Percentiles rank a stretch among this genome's conserved stretches.
These are phyloP conservation scores for Leccinum arenicola DNA, from an alignment of 768 basidiomycete genomes.

Conservation along the genomic window DNA sequence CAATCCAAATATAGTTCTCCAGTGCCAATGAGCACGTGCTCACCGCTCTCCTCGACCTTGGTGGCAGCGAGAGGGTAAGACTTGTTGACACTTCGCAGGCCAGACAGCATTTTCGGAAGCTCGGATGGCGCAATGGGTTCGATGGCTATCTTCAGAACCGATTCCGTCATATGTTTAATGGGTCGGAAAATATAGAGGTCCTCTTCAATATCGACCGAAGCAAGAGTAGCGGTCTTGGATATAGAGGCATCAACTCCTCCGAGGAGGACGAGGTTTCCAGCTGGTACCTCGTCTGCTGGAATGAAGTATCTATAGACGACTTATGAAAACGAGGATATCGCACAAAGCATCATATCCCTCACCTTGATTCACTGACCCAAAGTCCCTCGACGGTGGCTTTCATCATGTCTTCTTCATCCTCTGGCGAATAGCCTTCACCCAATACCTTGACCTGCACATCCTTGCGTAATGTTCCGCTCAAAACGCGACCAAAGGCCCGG, in stretches of 20 bases:
- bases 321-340: neutral
- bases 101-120: slow-evolving; percentile 97
- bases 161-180: slow-evolving; percentile 94
- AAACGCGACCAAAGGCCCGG: slow-evolving; percentile 90
- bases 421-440: slow-evolving; percentile 97
- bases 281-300: slow-evolving; percentile 81
- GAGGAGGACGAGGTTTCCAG: slow-evolving; percentile 91
- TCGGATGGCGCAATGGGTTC: slow-evolving; percentile 98
- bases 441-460: slow-evolving; percentile 91
- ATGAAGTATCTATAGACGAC: slow-evolving; percentile 71
- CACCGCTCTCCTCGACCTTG: slow-evolving; percentile 97
- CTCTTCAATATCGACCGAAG: slow-evolving; percentile 67
- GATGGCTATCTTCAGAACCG: slow-evolving; percentile 96
- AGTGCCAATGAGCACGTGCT: slow-evolving; percentile 95
- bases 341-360: slow-evolving; percentile 15
- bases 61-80: slow-evolving; percentile 93
- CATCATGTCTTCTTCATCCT: slow-evolving; percentile 99
- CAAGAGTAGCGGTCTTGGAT: slow-evolving; percentile 90
- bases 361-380: slow-evolving; percentile 92
- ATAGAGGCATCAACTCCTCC: slow-evolving; percentile 94
- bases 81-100: slow-evolving; percentile 95
- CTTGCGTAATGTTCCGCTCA: slow-evolving; percentile 86
- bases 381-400: slow-evolving; percentile 79
- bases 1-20: slow-evolving; percentile 97
- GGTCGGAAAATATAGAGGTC: slow-evolving; percentile 95